Conservation (phyloP, 345 rosid species). For the Pelargonium nanum region DNA sequence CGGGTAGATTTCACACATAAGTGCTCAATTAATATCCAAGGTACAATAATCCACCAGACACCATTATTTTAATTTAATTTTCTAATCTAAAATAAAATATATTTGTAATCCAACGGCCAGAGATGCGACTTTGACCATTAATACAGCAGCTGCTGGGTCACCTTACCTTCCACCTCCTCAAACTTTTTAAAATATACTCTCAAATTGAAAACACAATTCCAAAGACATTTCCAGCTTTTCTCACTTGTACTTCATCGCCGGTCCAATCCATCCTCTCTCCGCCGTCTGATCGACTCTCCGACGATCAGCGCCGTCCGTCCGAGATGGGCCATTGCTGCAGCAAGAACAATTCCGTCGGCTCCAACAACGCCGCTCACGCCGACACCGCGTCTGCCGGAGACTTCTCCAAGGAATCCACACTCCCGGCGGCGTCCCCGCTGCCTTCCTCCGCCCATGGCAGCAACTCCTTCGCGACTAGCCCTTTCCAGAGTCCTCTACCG, state of each 20-base stretch:
- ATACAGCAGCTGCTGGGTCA: neutral
- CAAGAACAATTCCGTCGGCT: conserved; percentile 33
- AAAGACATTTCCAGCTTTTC: neutral
- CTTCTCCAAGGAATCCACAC: conserved; percentile 20
- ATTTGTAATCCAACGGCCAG: neutral
- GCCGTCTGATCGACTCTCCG: conserved; percentile 24
- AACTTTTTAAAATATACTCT: too few species aligned
- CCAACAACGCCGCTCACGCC: conserved; percentile 8
- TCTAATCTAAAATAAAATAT: too few species aligned
- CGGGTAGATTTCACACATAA: neutral
- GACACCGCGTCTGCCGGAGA: conserved; percentile 8
- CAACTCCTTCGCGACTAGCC: conserved; percentile 49
- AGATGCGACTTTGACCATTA: neutral
- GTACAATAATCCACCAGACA: neutral
- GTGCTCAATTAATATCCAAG: neutral
- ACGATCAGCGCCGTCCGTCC: too few species aligned
- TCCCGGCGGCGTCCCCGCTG: conserved; percentile 9
- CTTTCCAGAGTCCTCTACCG: conserved; percentile 70
- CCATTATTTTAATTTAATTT: neutral
- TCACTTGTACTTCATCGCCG: neutral
- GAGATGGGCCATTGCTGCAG: conserved; percentile 84
- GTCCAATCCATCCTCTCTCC: neutral
- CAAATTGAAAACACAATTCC: neutral
- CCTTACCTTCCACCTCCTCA: neutral
- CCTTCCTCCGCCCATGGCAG: conserved; percentile 27